Evolutionary conservation across 2,329 filamentous ascomycete species (phyloP), one percentile per base, ranked within the genome.

Genomic region (Alternaria metachromatica): DNA sequence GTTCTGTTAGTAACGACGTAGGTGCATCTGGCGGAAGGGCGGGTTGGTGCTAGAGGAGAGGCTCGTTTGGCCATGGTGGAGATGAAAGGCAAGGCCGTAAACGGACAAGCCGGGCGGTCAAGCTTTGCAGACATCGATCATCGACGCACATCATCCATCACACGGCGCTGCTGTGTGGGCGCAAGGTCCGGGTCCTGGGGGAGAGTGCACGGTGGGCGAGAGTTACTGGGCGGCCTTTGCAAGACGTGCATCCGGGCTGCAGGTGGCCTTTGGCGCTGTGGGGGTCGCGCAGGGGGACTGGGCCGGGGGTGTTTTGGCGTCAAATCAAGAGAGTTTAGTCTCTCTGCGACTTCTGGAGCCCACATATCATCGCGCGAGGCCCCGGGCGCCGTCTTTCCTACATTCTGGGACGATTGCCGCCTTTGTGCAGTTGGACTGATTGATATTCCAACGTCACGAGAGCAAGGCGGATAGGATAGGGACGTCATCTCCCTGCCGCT

Each of bases 191-290:
- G 55, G 54, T 53, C 49, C 49, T 41, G 49, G 49, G 49, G 26
- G 51, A 58, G 50, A 30, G 44, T 28, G 43, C 41, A 51, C 57
- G 49, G 57, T 37, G 61, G 45, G 46, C 28, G 55, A 49, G 23
- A 20, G 13, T 25, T 15, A 48, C 43, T 58, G 41, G 58, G 58
- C 46, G 56, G 41, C 48, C 20, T 44, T 60, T 43, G 50, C 53
- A 55, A 65, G 46, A 65, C 44, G 60, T 66, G 70, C 70, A 63
- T 69, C 60, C 59, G 69, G 66, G 68, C 60, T 72, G 70, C 68
- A 72, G 70, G 65, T 66, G 67, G 66, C 62, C 65, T 63, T 62
- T 57, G 63, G 63, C 58, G 28, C 46, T 65, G 70, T 72, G 70
- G 67, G 70, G 67, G 69, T 49, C 44, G 58, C 53, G 64, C 64